Percentiles rank a stretch among this genome's conserved stretches.
These are phyloP conservation scores for Ramaria sp. DNA, from an alignment of 768 basidiomycete genomes.

Conservation along the genomic window DNA sequence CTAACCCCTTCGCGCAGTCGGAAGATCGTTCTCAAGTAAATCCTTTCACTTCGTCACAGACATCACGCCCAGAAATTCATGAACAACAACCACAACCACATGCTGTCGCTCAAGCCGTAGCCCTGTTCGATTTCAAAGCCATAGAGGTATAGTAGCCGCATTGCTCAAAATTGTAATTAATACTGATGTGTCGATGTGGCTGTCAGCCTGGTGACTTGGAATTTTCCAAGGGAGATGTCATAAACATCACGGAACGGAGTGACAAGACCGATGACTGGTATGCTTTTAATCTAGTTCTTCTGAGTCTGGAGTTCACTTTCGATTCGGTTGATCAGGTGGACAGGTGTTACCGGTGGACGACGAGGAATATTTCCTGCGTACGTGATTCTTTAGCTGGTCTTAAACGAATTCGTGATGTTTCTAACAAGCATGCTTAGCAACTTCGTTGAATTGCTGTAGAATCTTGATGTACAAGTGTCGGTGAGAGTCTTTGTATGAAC, in stretches of 20 bases:
- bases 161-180: neutral
- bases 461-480: too few species aligned
- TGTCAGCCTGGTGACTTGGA: slow-evolving; percentile 59
- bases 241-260: slow-evolving; percentile 57
- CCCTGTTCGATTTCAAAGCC: slow-evolving; percentile 62
- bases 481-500: neutral
- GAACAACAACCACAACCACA: neutral
- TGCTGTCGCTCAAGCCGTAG: slow-evolving; percentile 35
- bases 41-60: neutral
- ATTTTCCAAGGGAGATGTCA: slow-evolving; percentile 67
- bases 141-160: slow-evolving; percentile 40
- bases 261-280: slow-evolving; percentile 68
- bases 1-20: neutral
- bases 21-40: neutral
- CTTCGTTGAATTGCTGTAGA: slow-evolving; percentile 3
- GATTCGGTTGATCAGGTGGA: slow-evolving; percentile 46
- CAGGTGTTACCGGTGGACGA: slow-evolving; percentile 46
- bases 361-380: slow-evolving; percentile 66
- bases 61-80: neutral
- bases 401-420: neutral
- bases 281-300: slow-evolving; percentile 14
- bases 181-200: slow-evolving; percentile 7
- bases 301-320: neutral
- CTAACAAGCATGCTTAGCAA: slow-evolving; percentile 1
- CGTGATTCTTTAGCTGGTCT: neutral